Evolutionary conservation across 148 eudicot species (phyloP).

Genomic region (Simmondsia chinensis): DNA sequence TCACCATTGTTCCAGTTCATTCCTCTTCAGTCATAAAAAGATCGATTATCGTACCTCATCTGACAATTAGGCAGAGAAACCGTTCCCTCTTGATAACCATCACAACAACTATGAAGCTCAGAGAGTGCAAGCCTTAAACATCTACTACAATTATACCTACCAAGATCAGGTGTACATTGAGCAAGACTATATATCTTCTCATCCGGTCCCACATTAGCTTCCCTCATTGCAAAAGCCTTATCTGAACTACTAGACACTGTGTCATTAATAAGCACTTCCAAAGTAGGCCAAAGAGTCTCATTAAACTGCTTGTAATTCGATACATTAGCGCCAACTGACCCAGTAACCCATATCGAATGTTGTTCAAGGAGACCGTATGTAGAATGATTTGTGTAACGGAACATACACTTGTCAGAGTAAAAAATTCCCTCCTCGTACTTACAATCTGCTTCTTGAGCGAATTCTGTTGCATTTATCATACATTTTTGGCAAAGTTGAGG

Average conservation of each 20-base stretch:
- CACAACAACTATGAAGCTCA: too few relatives aligned
- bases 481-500: conserved; percentile 1
- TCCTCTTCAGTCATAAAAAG: not conserved
- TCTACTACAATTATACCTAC: not conserved
- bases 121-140: conserved; percentile 1
- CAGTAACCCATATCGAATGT: not conserved
- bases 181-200: conserved; percentile 4
- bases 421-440: not conserved
- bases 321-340: not conserved
- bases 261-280: conserved; percentile 4
- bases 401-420: not conserved
- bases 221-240: conserved; percentile 5
- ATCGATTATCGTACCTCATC: not conserved
- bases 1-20: too few relatives aligned
- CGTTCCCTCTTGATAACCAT: conserved; percentile 1
- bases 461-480: conserved; percentile 5
- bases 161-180: conserved; percentile 6
- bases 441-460: not conserved
- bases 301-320: not conserved
- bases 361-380: not conserved
- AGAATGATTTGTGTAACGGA: not conserved
- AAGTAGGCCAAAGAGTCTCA: not conserved
- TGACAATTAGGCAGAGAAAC: conserved; percentile 1
- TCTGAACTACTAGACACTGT: not conserved
- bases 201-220: not conserved